A percentile compares a stretch with the other conserved stretches of the same genome.
These are phyloP conservation scores for Penicillium pancosmium DNA, from an alignment of 495 filamentous ascomycete species.

Conservation along the genomic window DNA sequence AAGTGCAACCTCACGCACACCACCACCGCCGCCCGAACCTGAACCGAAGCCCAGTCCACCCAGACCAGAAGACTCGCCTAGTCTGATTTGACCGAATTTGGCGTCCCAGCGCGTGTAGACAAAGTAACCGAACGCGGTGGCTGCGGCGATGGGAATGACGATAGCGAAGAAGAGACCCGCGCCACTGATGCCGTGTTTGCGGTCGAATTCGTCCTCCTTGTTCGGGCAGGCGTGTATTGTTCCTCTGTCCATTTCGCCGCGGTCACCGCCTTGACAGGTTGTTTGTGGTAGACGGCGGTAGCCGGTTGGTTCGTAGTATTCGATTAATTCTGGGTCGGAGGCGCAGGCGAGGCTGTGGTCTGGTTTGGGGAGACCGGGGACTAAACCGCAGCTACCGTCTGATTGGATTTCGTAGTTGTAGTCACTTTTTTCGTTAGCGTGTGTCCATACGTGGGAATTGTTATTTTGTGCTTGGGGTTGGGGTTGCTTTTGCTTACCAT, in stretches of 20 bases:
- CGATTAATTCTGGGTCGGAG: constrained; percentile 62
- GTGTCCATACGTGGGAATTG: no score
- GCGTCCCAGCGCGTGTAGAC: constrained; percentile 83
- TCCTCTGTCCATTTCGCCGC: constrained; percentile 68
- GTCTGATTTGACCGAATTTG: constrained; percentile 87
- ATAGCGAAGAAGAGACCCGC: constrained; percentile 87
- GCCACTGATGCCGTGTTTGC: constrained; percentile 69
- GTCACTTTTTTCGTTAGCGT: constrained; percentile 62
- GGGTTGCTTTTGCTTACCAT: constrained; percentile 74
- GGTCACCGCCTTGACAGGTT: constrained; percentile 73
- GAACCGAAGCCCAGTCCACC: constrained; percentile 23
- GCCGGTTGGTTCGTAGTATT: constrained; percentile 82
- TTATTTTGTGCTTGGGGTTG: background rate
- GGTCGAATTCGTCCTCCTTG: constrained; percentile 75
- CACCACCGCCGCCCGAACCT: background rate
- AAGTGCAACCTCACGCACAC: constrained; percentile 63
- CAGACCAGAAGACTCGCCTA: constrained; percentile 57
- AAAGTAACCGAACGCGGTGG: constrained; percentile 76
- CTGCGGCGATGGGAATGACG: constrained; percentile 68
- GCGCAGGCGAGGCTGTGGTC: constrained; percentile 67
- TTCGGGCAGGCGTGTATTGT: constrained; percentile 65
- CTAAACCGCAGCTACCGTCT: constrained; percentile 75
- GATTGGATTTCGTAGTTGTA: constrained; percentile 85
- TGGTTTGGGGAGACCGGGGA: constrained; percentile 67
- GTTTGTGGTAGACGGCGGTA: constrained; percentile 90